A percentile compares a stretch with the other conserved stretches of the same genome.
phyloP scores from a whole-genome alignment of 2,329 filamentous ascomycete genomes.

The Fusarium verrucosum region DNA sequence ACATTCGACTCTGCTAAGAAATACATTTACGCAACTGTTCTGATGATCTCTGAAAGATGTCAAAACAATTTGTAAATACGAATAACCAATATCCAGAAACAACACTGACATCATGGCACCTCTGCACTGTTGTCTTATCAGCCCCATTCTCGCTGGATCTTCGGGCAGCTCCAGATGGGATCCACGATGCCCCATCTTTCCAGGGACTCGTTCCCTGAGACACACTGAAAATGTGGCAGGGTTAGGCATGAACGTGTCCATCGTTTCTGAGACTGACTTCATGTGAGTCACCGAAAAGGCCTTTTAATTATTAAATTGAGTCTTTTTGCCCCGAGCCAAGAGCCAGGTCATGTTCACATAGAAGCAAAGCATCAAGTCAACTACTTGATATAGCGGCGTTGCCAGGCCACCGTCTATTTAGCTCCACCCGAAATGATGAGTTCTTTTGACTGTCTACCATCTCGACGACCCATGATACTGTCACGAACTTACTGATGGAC shows the following conservation, averaged over 20 bases:
- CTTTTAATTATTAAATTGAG: background rate
- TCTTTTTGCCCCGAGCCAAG: background rate
- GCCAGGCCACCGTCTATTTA: background rate
- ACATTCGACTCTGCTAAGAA: no score
- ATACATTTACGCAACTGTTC: background rate
- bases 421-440: background rate
- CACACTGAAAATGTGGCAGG: constrained; percentile 16
- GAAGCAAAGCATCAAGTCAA: background rate
- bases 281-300: background rate
- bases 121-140: background rate
- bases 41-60: background rate
- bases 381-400: background rate
- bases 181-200: constrained; percentile 29
- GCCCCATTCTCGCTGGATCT: constrained; percentile 1
- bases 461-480: background rate
- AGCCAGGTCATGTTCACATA: background rate
- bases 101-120: background rate
- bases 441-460: background rate
- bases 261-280: background rate
- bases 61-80: background rate
- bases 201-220: constrained; percentile 16
- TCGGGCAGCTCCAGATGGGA: background rate
- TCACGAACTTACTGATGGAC: background rate
- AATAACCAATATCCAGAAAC: background rate
- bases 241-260: background rate